These are phyloP conservation scores for Platanthera zijinensis DNA, from an alignment of 106 monocot genomes.

Conservation along the genomic window DNA sequence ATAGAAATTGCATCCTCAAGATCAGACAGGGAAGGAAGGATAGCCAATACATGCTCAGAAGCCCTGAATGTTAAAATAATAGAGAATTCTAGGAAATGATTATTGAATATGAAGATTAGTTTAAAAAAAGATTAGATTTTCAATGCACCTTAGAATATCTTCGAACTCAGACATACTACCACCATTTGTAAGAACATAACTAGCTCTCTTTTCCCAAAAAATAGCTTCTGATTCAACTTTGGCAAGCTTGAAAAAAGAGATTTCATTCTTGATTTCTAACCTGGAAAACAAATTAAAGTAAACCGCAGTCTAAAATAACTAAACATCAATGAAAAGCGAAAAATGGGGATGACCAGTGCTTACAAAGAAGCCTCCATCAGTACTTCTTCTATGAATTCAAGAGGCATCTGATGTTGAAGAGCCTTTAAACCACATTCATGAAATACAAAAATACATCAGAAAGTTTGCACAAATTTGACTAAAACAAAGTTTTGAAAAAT, in stretches of 20 bases:
- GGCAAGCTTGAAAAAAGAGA: constrained; percentile 35
- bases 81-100: not conserved
- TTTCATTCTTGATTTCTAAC: constrained; percentile 41
- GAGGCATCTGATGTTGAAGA: constrained; percentile 21
- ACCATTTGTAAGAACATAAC: constrained; percentile 28
- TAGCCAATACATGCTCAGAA: constrained; percentile 41
- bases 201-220: constrained; percentile 64
- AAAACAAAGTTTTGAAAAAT: not conserved
- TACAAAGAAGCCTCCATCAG: constrained; percentile 35
- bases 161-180: constrained; percentile 46
- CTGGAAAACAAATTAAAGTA: constrained; percentile 18
- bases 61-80: constrained; percentile 30
- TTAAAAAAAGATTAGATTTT: not conserved
- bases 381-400: constrained; percentile 28
- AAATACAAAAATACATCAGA: constrained; percentile 6
- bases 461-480: not conserved
- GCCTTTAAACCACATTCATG: constrained; percentile 16
- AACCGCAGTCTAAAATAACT: constrained; percentile 4
- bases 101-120: not conserved
- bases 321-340: not conserved
- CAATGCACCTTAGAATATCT: constrained; percentile 34
- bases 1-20: constrained; percentile 32
- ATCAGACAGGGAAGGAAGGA: constrained; percentile 43
- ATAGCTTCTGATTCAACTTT: constrained; percentile 22
- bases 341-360: not conserved